phyloP scores from a whole-genome alignment of 148 eudicot species.

The Chenopodium berlandieri region DNA sequence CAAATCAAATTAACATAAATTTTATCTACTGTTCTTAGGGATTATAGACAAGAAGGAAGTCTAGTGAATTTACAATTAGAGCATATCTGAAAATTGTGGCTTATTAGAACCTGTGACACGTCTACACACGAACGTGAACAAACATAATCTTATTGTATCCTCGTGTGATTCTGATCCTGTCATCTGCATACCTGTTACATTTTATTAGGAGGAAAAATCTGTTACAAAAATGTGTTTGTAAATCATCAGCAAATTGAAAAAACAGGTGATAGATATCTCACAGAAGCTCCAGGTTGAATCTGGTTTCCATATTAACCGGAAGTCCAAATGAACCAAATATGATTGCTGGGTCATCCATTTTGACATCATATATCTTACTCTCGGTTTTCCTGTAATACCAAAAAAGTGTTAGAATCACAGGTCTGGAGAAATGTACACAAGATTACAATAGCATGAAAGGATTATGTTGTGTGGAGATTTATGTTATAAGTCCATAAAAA shows the following conservation, averaged over 20 bases:
- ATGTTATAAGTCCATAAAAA: neutral
- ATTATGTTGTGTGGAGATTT: neutral
- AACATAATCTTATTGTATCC: slow-evolving; percentile 72
- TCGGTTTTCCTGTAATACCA: slow-evolving; percentile 60
- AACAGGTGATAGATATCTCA: slow-evolving; percentile 35
- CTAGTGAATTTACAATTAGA: neutral
- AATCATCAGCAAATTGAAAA: slow-evolving; percentile 5
- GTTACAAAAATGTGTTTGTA: neutral
- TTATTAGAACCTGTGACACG: neutral
- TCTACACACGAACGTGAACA: slow-evolving; percentile 66
- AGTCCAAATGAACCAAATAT: slow-evolving; percentile 73
- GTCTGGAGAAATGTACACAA: neutral
- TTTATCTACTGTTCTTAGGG: too few relatives aligned
- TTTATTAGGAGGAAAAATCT: neutral
- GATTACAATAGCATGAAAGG: neutral
- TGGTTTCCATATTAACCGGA: slow-evolving; percentile 71
- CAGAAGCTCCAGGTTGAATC: slow-evolving; percentile 70
- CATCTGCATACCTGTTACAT: slow-evolving; percentile 69
- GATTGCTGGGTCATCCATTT: slow-evolving; percentile 88
- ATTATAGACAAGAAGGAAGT: neutral
- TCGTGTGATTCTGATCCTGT: slow-evolving; percentile 68
- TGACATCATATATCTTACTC: slow-evolving; percentile 53
- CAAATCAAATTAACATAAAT: too few relatives aligned
- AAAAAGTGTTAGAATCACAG: neutral
- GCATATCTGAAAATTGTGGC: neutral